These are phyloP conservation scores for Actinidia arguta DNA, from an alignment of 179 eudicot species.

Conservation along the genomic window DNA sequence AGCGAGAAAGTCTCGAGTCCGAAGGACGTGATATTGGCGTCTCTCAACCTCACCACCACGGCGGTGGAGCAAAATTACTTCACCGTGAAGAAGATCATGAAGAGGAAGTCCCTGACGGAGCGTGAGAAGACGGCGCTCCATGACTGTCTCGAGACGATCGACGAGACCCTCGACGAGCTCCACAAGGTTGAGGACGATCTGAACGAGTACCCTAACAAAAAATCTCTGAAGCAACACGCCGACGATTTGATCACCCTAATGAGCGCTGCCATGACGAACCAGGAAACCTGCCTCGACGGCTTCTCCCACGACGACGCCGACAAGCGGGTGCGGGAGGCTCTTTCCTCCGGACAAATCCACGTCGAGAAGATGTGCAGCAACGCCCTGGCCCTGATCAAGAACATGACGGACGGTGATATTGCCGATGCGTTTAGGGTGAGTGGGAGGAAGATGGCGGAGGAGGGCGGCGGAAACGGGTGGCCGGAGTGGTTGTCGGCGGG, in stretches of 20 bases:
- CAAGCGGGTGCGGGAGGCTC: slow-evolving; percentile 40
- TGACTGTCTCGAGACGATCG: slow-evolving; percentile 68
- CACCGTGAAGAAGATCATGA: slow-evolving; percentile 36
- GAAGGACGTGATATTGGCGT: slow-evolving; percentile 59
- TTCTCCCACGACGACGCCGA: slow-evolving; percentile 59
- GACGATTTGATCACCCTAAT: slow-evolving; percentile 66
- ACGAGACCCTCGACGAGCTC: slow-evolving; percentile 70
- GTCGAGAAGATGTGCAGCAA: slow-evolving; percentile 80
- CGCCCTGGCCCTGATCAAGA: slow-evolving; percentile 70
- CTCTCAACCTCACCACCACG: slow-evolving; percentile 51
- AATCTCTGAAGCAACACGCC: slow-evolving; percentile 38
- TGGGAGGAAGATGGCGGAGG: slow-evolving; percentile 32
- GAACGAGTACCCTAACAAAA: slow-evolving; percentile 37
- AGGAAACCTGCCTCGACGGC: slow-evolving; percentile 74
- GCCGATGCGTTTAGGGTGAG: slow-evolving; percentile 25
- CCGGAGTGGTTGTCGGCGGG: slow-evolving; percentile 70
- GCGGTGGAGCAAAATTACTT: slow-evolving; percentile 53
- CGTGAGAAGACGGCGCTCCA: slow-evolving; percentile 66
- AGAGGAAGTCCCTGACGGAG: slow-evolving; percentile 31
- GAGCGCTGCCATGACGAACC: slow-evolving; percentile 73
- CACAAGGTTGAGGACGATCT: slow-evolving; percentile 41
- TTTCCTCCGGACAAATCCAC: slow-evolving; percentile 42
- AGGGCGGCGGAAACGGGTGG: slow-evolving; percentile 23
- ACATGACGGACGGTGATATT: slow-evolving; percentile 60
- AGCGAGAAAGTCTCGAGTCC: slow-evolving; percentile 34